Base-by-base conservation (phyloP, 495 filamentous ascomycete species). In the Xylaria flabelliformis region DNA sequence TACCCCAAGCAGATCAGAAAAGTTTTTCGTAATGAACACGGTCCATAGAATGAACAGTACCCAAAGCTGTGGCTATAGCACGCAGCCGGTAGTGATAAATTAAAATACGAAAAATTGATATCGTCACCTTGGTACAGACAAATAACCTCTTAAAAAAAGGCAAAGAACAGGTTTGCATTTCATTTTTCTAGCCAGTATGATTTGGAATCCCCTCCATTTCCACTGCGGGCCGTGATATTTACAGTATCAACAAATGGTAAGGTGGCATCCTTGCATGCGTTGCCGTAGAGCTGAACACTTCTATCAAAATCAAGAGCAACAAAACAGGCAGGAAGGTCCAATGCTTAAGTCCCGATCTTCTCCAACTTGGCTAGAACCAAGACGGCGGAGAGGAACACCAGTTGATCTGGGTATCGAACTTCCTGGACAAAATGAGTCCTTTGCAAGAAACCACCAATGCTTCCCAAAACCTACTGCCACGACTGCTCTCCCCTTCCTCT, bases 211-310 rank as follows among this genome's bases (percentile, higher is more conserved):
- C 34, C 61, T 75, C 68, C 51, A 72, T 76, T 75, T 69, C 69
- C 76, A 73, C 77, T 69, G 29, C 29, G 58, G 70, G 71, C 61
- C 68, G 74, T 73, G 74, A 70, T 79, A 78, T 78, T 73, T 78
- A 78, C 77, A 79, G 75, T 73, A 76, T 71, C 74, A 68, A 50
- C 63, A 19, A 67, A 72, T 59, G 71, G 71, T 69, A 46, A 64
- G 42, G 59, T 36, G 36, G 32, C 68, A 64, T 44, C 44, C 59
- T 64, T 17, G 46, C 62, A 56, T 71, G 58, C 69, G 44, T 34
- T 64, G 50, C 39, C 51, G 69, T 56, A 64, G 46, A 71, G 69
- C 69, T 55, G 36, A 32, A 44, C 50, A 56, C 46, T 64, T 71
- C 69, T 71, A 71, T 71, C 59, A 64, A 71, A 71, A 48, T 56